Evolutionary conservation across 164 flowering plant genomes (phyloP).

Genomic region (Chimonanthus praecox): DNA sequence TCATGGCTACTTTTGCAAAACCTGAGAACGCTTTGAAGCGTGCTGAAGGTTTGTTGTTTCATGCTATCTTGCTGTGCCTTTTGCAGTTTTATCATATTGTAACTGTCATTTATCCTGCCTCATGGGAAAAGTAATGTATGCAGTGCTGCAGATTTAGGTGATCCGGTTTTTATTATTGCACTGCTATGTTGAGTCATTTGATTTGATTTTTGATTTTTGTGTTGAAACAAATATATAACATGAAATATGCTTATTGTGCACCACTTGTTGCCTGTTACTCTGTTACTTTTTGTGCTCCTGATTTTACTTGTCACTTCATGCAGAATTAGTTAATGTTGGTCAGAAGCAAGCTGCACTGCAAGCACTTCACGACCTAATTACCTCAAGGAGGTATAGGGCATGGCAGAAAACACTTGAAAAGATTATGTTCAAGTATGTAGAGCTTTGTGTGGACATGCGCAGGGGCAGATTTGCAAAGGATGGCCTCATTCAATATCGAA

Average conservation of each 20-base stretch:
- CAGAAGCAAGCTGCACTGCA: slow-evolving; percentile 92
- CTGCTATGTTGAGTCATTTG: not conserved
- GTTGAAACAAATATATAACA: not conserved
- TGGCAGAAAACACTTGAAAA: slow-evolving; percentile 86
- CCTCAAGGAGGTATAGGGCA: slow-evolving; percentile 82
- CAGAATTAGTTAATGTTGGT: slow-evolving; percentile 93
- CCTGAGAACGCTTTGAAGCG: slow-evolving; percentile 35
- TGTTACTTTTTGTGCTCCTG: not conserved
- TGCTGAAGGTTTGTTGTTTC: slow-evolving; percentile 21
- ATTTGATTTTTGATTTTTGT: not conserved
- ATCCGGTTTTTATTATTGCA: not conserved
- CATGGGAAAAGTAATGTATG: not conserved
- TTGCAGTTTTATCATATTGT: too few relatives aligned
- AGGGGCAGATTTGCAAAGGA: slow-evolving; percentile 92
- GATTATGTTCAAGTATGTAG: slow-evolving; percentile 91
- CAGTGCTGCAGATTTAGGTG: not conserved
- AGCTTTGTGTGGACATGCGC: slow-evolving; percentile 90
- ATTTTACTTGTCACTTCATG: slow-evolving; percentile 9
- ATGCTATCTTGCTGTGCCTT: not conserved
- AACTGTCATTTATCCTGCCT: too few relatives aligned
- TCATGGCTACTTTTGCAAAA: slow-evolving; percentile 28
- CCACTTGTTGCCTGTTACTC: not conserved
- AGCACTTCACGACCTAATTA: slow-evolving; percentile 77
- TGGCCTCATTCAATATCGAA: slow-evolving; percentile 88
- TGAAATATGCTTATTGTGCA: not conserved